Conservation (phyloP, 257 asterid genomes). For the Primulina tabacum region DNA sequence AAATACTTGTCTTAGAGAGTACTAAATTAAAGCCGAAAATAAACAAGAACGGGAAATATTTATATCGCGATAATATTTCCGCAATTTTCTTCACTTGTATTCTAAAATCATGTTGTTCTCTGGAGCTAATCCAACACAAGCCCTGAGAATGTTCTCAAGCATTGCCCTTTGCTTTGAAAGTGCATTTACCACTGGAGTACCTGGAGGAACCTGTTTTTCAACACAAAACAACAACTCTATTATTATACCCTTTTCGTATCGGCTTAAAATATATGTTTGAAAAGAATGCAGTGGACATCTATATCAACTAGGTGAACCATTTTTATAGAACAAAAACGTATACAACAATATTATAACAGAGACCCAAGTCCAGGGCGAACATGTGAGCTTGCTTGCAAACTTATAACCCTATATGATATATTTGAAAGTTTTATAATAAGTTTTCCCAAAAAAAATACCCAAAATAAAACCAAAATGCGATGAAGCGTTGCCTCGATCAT, state of each 20-base stretch:
- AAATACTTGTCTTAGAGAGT: conserved; percentile 41
- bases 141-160: conserved; percentile 97
- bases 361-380: too few relatives aligned
- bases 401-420: too few relatives aligned
- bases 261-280: too few relatives aligned
- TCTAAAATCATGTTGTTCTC: conserved; percentile 99
- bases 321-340: too few relatives aligned
- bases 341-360: too few relatives aligned
- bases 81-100: conserved; percentile 55
- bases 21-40: neutral
- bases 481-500: neutral
- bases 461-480: neutral
- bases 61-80: too few relatives aligned
- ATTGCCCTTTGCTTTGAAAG: conserved; percentile 91
- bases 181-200: conserved; percentile 97
- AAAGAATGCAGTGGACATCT: too few relatives aligned
- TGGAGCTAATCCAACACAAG: conserved; percentile 96
- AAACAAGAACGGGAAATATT: neutral
- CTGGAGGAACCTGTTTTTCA: conserved; percentile 83
- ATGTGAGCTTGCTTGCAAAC: too few relatives aligned
- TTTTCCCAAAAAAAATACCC: neutral
- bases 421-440: too few relatives aligned
- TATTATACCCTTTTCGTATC: too few relatives aligned
- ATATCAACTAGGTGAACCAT: too few relatives aligned
- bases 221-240: neutral